A percentile compares a stretch with the other conserved stretches of the same genome.
These are phyloP conservation scores for Talaromyces borbonicus DNA, from an alignment of 495 filamentous ascomycete genomes.

Conservation along the genomic window DNA sequence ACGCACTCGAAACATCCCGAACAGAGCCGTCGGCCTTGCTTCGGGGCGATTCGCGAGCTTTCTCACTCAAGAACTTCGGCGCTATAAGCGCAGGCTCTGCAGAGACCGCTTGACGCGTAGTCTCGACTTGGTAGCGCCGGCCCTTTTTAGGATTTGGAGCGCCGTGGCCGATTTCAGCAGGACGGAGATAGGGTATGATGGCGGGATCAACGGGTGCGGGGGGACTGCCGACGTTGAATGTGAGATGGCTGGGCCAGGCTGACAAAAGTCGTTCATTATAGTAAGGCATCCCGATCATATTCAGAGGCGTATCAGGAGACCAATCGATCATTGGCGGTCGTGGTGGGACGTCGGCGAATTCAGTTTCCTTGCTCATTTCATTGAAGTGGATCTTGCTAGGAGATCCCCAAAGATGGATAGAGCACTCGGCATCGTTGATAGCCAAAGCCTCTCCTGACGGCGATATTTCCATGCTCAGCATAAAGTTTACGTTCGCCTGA, in stretches of 20 bases:
- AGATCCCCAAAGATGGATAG: slow-evolving; percentile 86
- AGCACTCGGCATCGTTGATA: slow-evolving; percentile 66
- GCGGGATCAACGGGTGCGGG: slow-evolving; percentile 68
- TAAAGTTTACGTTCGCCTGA: slow-evolving; percentile 69
- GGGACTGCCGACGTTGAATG: slow-evolving; percentile 75
- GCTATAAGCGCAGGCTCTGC: slow-evolving; percentile 49
- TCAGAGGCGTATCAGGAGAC: slow-evolving; percentile 71
- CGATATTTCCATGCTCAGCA: slow-evolving; percentile 73
- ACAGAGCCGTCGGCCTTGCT: slow-evolving; percentile 43
- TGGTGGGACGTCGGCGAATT: slow-evolving; percentile 58
- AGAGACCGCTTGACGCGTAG: slow-evolving; percentile 46
- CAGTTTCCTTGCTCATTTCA: slow-evolving; percentile 68
- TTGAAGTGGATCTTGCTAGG: slow-evolving; percentile 82
- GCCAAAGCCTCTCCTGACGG: slow-evolving; percentile 84
- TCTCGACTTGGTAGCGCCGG: slow-evolving; percentile 74
- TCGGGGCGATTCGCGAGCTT: slow-evolving; percentile 57
- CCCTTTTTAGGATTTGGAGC: slow-evolving; percentile 67
- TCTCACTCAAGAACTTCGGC: slow-evolving; percentile 90
- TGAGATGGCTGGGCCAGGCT: slow-evolving; percentile 74
- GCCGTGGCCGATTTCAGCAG: slow-evolving; percentile 60
- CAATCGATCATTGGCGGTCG: slow-evolving; percentile 48
- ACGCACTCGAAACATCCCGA: slow-evolving; percentile 51
- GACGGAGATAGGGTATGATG: slow-evolving; percentile 54
- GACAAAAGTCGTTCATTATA: slow-evolving; percentile 83
- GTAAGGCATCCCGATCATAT: slow-evolving; percentile 81